Percentiles rank a stretch among this genome's conserved stretches.
These are phyloP conservation scores for Casuarina glauca DNA, from an alignment of 306 rosid species.

Conservation along the genomic window DNA sequence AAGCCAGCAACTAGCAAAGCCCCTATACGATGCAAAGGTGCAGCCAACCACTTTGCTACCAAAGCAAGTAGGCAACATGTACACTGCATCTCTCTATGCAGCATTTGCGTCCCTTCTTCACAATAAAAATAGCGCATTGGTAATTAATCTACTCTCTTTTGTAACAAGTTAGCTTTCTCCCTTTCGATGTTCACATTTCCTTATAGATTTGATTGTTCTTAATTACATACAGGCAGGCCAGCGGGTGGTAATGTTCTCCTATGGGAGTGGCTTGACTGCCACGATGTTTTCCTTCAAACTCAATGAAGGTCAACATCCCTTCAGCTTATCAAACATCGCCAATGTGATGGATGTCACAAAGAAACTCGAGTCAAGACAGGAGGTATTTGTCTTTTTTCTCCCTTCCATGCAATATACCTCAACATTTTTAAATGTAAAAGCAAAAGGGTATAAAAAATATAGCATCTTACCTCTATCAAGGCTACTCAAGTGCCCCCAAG, in stretches of 20 bases:
- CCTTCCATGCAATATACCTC: constrained; percentile 6
- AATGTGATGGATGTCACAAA: constrained; percentile 64
- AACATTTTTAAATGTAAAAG: too few species aligned
- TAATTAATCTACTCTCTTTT: constrained; percentile 28
- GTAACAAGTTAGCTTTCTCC: constrained; percentile 11
- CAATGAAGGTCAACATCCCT: constrained; percentile 58
- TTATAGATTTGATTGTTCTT: constrained; percentile 27
- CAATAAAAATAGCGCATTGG: constrained; percentile 73
- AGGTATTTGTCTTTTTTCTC: constrained; percentile 54
- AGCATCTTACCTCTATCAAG: too few species aligned
- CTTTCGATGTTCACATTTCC: constrained; percentile 15
- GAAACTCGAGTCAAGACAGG: constrained; percentile 88
- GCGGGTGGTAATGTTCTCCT: constrained; percentile 83
- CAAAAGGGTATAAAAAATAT: too few species aligned
- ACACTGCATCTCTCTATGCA: constrained; percentile 98
- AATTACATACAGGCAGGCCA: constrained; percentile 60
- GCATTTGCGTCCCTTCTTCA: constrained; percentile 93
- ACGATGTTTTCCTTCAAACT: constrained; percentile 86
- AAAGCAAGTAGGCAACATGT: constrained; percentile 98
- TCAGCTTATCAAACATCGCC: constrained; percentile 85
- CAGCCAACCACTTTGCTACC: constrained; percentile 91
- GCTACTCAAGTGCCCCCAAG: too few species aligned
- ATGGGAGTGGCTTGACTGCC: constrained; percentile 90
- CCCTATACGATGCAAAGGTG: constrained; percentile 79
- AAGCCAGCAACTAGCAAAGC: constrained; percentile 87